Conservation (phyloP, 2,329 filamentous ascomycete species). For the Amauroascus niger region DNA sequence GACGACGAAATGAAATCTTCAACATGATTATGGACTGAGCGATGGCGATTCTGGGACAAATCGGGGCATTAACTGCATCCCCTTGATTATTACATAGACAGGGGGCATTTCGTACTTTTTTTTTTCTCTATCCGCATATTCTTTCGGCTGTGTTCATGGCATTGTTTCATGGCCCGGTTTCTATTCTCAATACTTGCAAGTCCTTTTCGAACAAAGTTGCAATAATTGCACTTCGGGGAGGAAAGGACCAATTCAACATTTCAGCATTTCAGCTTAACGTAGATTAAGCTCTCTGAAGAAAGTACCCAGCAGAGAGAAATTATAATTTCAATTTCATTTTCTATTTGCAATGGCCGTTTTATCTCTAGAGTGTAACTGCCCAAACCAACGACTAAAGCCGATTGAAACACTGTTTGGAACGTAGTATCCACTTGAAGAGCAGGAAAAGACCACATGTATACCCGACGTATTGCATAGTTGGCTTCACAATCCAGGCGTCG, state of each 20-base stretch:
- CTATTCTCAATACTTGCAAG: neutral
- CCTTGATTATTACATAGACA: neutral
- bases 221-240: neutral
- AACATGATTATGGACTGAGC: slow-evolving; percentile 11
- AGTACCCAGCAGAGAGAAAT: neutral
- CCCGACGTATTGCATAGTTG: neutral
- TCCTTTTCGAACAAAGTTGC: neutral
- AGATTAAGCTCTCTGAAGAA: neutral
- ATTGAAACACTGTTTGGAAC: neutral
- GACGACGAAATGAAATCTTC: slow-evolving; percentile 11
- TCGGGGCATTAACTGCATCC: neutral
- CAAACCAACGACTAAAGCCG: neutral
- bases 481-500: neutral
- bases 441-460: neutral
- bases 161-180: neutral
- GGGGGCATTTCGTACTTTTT: neutral
- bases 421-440: neutral
- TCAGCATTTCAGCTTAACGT: too few species aligned
- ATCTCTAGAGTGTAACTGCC: neutral
- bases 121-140: too few species aligned
- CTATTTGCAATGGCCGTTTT: neutral
- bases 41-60: neutral
- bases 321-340: neutral
- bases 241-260: slow-evolving; percentile 1
- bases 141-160: neutral